Base-by-base conservation (phyloP, 371 early-diverging fungal species). In the Apophysomyces variabilis region DNA sequence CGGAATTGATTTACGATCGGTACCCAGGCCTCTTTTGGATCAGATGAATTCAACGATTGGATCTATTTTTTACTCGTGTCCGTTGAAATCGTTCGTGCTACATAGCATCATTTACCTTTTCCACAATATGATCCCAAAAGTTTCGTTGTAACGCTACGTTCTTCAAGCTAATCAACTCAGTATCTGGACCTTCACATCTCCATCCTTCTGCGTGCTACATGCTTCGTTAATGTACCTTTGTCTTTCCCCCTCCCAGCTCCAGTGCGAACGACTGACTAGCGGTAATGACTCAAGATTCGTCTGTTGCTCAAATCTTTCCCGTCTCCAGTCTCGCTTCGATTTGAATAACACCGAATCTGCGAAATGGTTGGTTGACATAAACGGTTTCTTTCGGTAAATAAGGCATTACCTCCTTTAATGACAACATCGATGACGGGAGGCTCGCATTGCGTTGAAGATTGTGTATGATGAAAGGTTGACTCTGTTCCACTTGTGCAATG, bases 21-120 rank as follows among this genome's bases (percentile, higher is more conserved):
- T 50, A 21, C 54, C 54, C 54, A 50, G 9, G 7, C 54, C 21
- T 50, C 54, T 50, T 50, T 50, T 18, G 21, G 54, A 50, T 50
- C 54, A 4, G 21, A 21, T 32, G 21, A 9, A 50, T 11, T 8
- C 54, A 50, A 21, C 7, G 18, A n/a, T 50, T 50, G 7, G 9
- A 21, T 11, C 54, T 50, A 21, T 50, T 16, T 50, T 41, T 41
- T 41, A 5, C 41, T 41, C 21, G 5, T 50, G 54, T 50, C 21
- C 54, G 21, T 50, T 9, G 9, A 21, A 50, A 21, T 16, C 5
- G 9, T 50, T 50, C 21, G 21, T 50, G 7, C 21, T 21, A 21
- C n/a, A 9, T 26, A 21, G 5, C 18, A 18, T 21, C 16, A 45
- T 9, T 18, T 50, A 50, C 54, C 54, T 50, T 50, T 50, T 50